Evolutionary conservation across 371 early-diverging fungal species (phyloP).

Genomic region (Capniomyces stellatus): DNA sequence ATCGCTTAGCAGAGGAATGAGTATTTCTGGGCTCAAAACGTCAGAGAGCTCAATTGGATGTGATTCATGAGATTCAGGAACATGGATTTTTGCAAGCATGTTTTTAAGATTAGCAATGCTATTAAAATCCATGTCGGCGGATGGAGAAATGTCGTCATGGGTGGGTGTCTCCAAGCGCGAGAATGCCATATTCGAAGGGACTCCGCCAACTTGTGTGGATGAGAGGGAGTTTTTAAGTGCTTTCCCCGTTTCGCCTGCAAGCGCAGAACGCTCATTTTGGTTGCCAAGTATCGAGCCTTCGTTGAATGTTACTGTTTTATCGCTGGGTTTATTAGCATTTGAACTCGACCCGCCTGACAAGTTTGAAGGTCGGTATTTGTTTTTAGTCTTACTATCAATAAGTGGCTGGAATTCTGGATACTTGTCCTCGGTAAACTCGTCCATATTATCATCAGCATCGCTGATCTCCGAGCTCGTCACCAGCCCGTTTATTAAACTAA

Average conservation of each 20-base stretch:
- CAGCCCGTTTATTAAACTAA: slow-evolving; percentile 4
- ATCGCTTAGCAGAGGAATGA: slow-evolving; percentile 35
- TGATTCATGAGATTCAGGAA: slow-evolving; percentile 7
- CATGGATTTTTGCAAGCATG: slow-evolving; percentile 10
- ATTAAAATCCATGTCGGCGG: slow-evolving; percentile 6
- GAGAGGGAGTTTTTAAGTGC: slow-evolving; percentile 4
- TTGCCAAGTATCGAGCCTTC: slow-evolving; percentile 13
- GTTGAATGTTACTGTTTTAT: not conserved
- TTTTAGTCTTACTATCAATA: not conserved
- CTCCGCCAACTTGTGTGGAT: slow-evolving; percentile 21
- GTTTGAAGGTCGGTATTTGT: no score
- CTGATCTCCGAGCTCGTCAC: slow-evolving; percentile 6
- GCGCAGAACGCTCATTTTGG: slow-evolving; percentile 19
- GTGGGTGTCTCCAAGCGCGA: not conserved
- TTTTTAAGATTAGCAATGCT: slow-evolving; percentile 10
- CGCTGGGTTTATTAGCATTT: not conserved
- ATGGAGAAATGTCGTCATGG: slow-evolving; percentile 10
- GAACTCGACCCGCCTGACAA: not conserved
- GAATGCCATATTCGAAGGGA: slow-evolving; percentile 8
- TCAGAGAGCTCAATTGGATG: slow-evolving; percentile 22
- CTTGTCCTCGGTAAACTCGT: not conserved
- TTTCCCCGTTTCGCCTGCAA: slow-evolving; percentile 12
- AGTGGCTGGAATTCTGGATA: not conserved
- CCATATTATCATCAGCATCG: slow-evolving; percentile 5
- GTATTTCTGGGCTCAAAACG: slow-evolving; percentile 31